Base-by-base conservation (phyloP, 2,329 filamentous ascomycete species). In the Exophiala sp. region DNA sequence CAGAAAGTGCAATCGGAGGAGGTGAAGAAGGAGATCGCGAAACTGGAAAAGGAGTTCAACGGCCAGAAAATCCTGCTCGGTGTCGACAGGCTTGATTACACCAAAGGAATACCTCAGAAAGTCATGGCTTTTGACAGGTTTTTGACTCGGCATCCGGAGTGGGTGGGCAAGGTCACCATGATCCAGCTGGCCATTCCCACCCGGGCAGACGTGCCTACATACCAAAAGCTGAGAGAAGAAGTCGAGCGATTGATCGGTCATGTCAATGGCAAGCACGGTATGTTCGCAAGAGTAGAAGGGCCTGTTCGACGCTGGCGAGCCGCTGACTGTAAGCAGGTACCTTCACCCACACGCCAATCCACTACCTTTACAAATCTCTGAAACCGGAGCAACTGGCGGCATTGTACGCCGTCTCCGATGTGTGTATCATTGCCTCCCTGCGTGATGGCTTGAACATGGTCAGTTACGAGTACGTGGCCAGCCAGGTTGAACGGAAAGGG, bases 361-460 rank as follows among this genome's bases (percentile, higher is more conserved):
- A 96, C 68, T 96, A 95, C 72, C 83, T 97, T 62, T 89, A 97
- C 71, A 89, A 94, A 68, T 93, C 86, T 2, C 85, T 96, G 58
- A 79, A 80, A n/a, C 95, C 96, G 62, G 87, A 94, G 52, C 90
- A 96, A 69, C 79, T 97, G 29, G 88, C 89, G n/a, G 88, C 89
- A 0, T 76, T 97, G 4, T 97, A 97, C 65, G 86, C 87, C 16
- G 81, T 91, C 14, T 88, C 87, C 2, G 90, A 95, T 64, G 85
- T 86, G 42, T 95, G 89, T 64, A 77, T 96, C 3, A 88, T 94
- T 34, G 91, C 85, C 2, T 95, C 86, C 0, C 95, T 86, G 3
- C 83, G 91, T 37, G 91, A 97, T 64, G 91, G 91, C 63, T 96
- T 97, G 90, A 97, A 97, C 67, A 78, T 97, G 11, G 91, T 97